Percentiles rank a stretch among this genome's conserved stretches.
These are phyloP conservation scores for Lathyrus sativus DNA, from an alignment of 306 rosid genomes.

Conservation along the genomic window DNA sequence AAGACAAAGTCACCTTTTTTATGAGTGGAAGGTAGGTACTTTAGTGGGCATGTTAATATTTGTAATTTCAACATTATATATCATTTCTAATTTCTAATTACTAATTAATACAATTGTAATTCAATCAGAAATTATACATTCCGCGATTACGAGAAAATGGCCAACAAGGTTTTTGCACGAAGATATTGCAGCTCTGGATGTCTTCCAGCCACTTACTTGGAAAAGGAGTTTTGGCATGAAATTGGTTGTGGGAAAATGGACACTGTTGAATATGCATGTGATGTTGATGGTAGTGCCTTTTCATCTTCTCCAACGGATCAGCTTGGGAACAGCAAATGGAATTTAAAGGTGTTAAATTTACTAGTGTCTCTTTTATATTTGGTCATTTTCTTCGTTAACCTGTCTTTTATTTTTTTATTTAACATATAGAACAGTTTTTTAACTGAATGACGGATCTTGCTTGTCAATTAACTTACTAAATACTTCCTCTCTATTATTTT, in stretches of 20 bases:
- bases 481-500: slow-evolving; percentile 35
- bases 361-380: slow-evolving; percentile 18
- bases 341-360: slow-evolving; percentile 78
- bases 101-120: slow-evolving; percentile 42
- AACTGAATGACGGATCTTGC: slow-evolving; percentile 21
- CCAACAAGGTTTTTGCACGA: slow-evolving; percentile 83
- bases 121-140: slow-evolving; percentile 82
- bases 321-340: slow-evolving; percentile 96
- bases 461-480: slow-evolving; percentile 33
- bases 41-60: slow-evolving; percentile 3
- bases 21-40: slow-evolving; percentile 87
- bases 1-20: slow-evolving; percentile 89
- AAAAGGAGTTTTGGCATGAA: slow-evolving; percentile 97
- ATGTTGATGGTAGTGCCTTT: slow-evolving; percentile 98
- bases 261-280: slow-evolving; percentile 95
- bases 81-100: slow-evolving; percentile 36
- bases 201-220: slow-evolving; percentile 84
- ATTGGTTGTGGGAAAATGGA: slow-evolving; percentile 89
- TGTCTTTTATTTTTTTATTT: slow-evolving; percentile 24
- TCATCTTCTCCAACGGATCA: slow-evolving; percentile 80
- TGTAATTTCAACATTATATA: slow-evolving; percentile 15
- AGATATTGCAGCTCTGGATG: slow-evolving; percentile 80
- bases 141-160: slow-evolving; percentile 93
- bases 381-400: not conserved
- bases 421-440: slow-evolving; percentile 5